These are phyloP conservation scores for Fusarium torreyae DNA, from an alignment of 2,329 filamentous ascomycete species.

Conservation along the genomic window DNA sequence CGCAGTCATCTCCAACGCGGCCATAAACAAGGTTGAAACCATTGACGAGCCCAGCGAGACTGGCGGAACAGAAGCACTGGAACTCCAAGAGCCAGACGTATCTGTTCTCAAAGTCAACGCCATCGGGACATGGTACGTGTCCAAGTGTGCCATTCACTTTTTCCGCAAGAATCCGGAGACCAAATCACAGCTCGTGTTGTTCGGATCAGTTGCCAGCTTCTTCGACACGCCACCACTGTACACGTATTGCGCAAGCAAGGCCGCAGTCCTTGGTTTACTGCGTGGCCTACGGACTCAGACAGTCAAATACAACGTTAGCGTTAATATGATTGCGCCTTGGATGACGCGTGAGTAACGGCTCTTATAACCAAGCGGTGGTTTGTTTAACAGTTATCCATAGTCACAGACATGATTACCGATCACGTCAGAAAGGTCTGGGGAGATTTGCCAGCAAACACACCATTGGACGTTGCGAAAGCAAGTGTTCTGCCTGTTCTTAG, in stretches of 20 bases:
- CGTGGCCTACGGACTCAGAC: conserved; percentile 14
- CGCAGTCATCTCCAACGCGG: too few relatives aligned
- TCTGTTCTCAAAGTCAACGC: conserved; percentile 16
- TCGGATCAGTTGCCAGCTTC: conserved; percentile 11
- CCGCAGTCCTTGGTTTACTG: conserved; percentile 19
- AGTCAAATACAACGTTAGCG: conserved; percentile 18
- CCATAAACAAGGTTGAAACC: too few relatives aligned
- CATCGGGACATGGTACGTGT: conserved; percentile 16
- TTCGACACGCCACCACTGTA: conserved; percentile 20
- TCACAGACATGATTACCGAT: conserved; percentile 15
- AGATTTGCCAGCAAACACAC: conserved; percentile 10
- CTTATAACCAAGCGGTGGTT: too few relatives aligned
- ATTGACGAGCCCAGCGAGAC: too few relatives aligned
- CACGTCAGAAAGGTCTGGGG: conserved; percentile 11
- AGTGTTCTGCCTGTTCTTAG: conserved; percentile 3
- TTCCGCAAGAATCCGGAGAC: conserved; percentile 25
- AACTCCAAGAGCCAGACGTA: neutral
- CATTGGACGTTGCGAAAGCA: conserved; percentile 15
- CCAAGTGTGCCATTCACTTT: conserved; percentile 18
- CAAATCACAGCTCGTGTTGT: conserved; percentile 17
- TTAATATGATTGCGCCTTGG: conserved; percentile 28
- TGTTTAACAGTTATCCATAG: neutral
- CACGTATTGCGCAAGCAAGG: conserved; percentile 21
- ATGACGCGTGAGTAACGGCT: conserved; percentile 8
- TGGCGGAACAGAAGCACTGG: too few relatives aligned